phyloP scores from a whole-genome alignment of 805 yeast genomes.

The Ogataea nonfermentans region DNA sequence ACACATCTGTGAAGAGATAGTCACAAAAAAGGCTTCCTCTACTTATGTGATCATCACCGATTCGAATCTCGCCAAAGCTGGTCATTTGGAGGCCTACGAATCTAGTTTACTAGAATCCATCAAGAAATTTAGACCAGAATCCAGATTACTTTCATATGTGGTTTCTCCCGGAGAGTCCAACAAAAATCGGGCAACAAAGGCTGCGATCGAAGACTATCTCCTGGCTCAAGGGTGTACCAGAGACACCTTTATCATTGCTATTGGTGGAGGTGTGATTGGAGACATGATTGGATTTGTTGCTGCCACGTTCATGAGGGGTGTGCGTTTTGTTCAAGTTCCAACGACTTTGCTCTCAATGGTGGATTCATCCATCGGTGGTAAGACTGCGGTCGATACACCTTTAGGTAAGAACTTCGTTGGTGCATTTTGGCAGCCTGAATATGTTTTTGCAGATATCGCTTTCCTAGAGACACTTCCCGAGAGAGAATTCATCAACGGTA shows the following conservation, averaged over 20 bases:
- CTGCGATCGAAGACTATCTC: slow-evolving; percentile 86
- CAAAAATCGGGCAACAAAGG: slow-evolving; percentile 86
- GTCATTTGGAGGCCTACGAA: slow-evolving; percentile 51
- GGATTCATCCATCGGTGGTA: slow-evolving; percentile 97
- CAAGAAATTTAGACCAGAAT: slow-evolving; percentile 40
- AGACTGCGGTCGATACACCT: slow-evolving; percentile 97
- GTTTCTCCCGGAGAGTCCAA: slow-evolving; percentile 93
- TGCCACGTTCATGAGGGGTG: slow-evolving; percentile 99
- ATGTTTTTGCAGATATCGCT: slow-evolving; percentile 82
- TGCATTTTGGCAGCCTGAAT: slow-evolving; percentile 94
- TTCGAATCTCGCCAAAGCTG: slow-evolving; percentile 67
- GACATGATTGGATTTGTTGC: slow-evolving; percentile 99
- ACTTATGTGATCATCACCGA: slow-evolving; percentile 93
- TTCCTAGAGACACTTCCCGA: slow-evolving; percentile 87
- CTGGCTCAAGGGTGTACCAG: slow-evolving; percentile 85
- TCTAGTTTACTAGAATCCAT: slow-evolving; percentile 41
- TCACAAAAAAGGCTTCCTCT: slow-evolving; percentile 67
- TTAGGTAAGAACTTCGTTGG: slow-evolving; percentile 94
- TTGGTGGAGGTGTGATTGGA: slow-evolving; percentile 98
- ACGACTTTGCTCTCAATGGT: slow-evolving; percentile 96
- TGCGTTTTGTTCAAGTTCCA: slow-evolving; percentile 89
- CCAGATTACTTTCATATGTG: slow-evolving; percentile 69
- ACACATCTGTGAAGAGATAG: slow-evolving; percentile 68
- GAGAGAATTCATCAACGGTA: slow-evolving; percentile 94
- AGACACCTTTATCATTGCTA: slow-evolving; percentile 90